Evolutionary conservation across 108 stramenopile genomes (phyloP).

Genomic region (Cyclotella sp.): DNA sequence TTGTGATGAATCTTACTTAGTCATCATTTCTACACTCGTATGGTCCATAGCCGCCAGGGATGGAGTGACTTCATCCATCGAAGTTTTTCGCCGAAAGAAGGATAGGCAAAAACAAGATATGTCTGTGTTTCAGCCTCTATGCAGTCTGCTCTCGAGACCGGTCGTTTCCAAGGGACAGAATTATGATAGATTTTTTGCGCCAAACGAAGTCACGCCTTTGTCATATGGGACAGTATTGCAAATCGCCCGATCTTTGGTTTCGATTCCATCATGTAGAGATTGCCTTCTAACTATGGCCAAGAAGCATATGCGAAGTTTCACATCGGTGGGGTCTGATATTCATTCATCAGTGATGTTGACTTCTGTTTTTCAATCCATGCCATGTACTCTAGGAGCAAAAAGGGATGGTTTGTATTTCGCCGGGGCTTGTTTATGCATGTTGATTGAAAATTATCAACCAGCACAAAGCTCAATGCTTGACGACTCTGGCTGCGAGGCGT

Average conservation of each 20-base stretch:
- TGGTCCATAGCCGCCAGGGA: constrained; percentile 35
- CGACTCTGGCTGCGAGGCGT: constrained; percentile 32
- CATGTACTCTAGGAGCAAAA: constrained; percentile 21
- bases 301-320: constrained; percentile 26
- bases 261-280: constrained; percentile 37
- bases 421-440: constrained; percentile 32
- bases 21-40: constrained; percentile 32
- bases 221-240: constrained; percentile 26
- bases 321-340: not conserved
- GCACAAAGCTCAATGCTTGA: constrained; percentile 29
- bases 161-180: constrained; percentile 12
- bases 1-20: constrained; percentile 12
- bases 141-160: constrained; percentile 41
- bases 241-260: constrained; percentile 27
- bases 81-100: constrained; percentile 17
- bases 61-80: constrained; percentile 11
- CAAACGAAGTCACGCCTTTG: constrained; percentile 14
- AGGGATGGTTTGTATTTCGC: constrained; percentile 37
- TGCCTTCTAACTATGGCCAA: constrained; percentile 37
- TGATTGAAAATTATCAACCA: constrained; percentile 32
- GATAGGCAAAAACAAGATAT: constrained; percentile 3
- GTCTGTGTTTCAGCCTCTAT: constrained; percentile 32
- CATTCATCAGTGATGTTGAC: constrained; percentile 1
- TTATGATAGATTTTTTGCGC: not conserved
- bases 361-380: constrained; percentile 29